A percentile compares a stretch with the other conserved stretches of the same genome.
Conservation (phyloP, 441 rosid genomes). For the Pelargonium citronellum region DNA sequence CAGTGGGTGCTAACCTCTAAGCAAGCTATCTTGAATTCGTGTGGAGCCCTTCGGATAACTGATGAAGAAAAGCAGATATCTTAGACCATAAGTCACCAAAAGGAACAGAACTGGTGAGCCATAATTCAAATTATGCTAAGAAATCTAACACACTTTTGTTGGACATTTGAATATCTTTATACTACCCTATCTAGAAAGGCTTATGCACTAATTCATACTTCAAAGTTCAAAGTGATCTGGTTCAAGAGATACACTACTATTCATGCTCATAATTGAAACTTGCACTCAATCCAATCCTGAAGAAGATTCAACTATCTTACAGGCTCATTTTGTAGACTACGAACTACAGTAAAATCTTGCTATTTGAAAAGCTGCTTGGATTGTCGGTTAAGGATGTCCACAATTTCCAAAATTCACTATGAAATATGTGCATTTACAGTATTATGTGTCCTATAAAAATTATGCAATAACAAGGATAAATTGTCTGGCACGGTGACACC, state of each 20-base stretch:
- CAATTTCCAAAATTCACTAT: too few relatives aligned
- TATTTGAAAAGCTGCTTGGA: too few relatives aligned
- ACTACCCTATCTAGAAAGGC: neutral
- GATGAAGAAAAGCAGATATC: slow-evolving; percentile 19
- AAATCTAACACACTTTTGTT: neutral
- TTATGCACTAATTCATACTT: neutral
- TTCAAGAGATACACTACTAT: neutral
- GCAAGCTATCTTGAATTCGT: slow-evolving; percentile 96
- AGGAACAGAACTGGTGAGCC: neutral
- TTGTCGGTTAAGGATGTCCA: too few relatives aligned
- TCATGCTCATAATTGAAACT: neutral
- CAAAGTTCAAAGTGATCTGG: neutral
- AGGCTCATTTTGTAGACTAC: neutral
- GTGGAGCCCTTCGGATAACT: slow-evolving; percentile 98
- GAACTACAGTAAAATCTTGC: neutral
- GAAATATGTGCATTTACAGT: too few relatives aligned
- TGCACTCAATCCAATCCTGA: neutral
- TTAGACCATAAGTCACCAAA: slow-evolving; percentile 20
- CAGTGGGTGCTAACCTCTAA: slow-evolving; percentile 70
- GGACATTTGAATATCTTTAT: neutral
- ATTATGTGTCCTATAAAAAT: too few relatives aligned
- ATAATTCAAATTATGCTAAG: neutral
- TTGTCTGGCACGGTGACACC: too few relatives aligned
- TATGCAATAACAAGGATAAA: too few relatives aligned
- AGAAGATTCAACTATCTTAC: neutral